These are phyloP conservation scores for Kwoniella mangroviensis DNA, from an alignment of 768 basidiomycete species.

Conservation along the genomic window DNA sequence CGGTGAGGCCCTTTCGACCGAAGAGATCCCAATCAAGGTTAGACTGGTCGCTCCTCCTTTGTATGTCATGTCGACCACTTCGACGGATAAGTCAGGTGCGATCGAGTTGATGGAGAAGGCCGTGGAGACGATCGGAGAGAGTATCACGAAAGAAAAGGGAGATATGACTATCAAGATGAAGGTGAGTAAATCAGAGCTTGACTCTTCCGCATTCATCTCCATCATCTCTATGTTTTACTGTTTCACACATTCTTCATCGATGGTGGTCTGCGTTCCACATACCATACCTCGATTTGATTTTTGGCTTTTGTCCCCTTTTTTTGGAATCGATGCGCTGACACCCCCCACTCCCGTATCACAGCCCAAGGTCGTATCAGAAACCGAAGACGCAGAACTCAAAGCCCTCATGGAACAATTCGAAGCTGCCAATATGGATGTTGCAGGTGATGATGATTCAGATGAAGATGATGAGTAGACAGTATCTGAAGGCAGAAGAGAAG, in stretches of 20 bases:
- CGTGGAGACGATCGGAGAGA: slow-evolving; percentile 82
- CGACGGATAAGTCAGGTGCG: slow-evolving; percentile 91
- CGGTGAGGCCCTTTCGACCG: slow-evolving; percentile 81
- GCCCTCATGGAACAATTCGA: slow-evolving; percentile 95
- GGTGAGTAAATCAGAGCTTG: slow-evolving; percentile 60
- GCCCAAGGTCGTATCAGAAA: slow-evolving; percentile 98
- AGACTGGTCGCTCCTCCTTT: slow-evolving; percentile 94
- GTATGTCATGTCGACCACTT: slow-evolving; percentile 93
- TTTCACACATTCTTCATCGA: too few species aligned
- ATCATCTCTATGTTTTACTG: not conserved
- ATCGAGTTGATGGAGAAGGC: slow-evolving; percentile 92
- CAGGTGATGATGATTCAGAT: slow-evolving; percentile 86
- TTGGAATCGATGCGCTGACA: not conserved
- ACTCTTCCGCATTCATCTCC: not conserved
- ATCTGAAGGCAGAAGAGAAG: not conserved
- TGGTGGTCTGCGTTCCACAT: too few species aligned
- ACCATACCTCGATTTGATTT: too few species aligned
- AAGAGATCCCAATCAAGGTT: slow-evolving; percentile 93
- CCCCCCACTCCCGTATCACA: slow-evolving; percentile 51
- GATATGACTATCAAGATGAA: slow-evolving; percentile 94
- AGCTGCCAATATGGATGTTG: slow-evolving; percentile 92
- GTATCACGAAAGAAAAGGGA: slow-evolving; percentile 84
- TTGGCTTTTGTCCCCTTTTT: too few species aligned
- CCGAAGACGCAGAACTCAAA: slow-evolving; percentile 95
- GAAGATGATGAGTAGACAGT: slow-evolving; percentile 53